Evolutionary conservation across 768 basidiomycete genomes (phyloP), one percentile per base, ranked within the genome.

Genomic region (Naganishia randhawae): DNA sequence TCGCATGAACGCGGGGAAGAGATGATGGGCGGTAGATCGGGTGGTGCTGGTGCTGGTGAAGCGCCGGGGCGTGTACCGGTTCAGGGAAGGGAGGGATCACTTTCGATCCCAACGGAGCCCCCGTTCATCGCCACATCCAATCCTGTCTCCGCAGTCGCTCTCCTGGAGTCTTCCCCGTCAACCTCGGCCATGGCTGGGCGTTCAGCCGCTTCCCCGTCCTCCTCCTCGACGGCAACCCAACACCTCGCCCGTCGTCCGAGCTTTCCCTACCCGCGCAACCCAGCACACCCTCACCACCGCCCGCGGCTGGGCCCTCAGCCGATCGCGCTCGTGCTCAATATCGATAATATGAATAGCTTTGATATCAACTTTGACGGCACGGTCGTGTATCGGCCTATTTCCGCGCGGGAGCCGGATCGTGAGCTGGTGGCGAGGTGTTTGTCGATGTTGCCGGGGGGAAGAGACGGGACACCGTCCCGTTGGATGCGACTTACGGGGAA

Each of bases 171-270:
- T 27, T 50, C 10, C 10, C 22, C 11, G 22, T 27, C 51, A 27
- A 25, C 51, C 3, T 19, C 19, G 13, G 51, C 51, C 51, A 50
- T n/a, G n/a, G n/a, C n/a, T n/a, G n/a, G n/a, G n/a, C n/a, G n/a
- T n/a, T n/a, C n/a, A n/a, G 37, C 37, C 37, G 37, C 37, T 14
- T 7, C 37, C 37, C 8, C 37, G 8, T 7, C 37, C 37, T 7
- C 37, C 37, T 7, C 37, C 45, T 1, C 13, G n/a, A 11, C 45
- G n/a, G 11, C 45, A 75, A n/a, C n/a, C 71, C 80, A 85, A 10
- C 50, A 27, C 1, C 22, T 65, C 4, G 39, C 65, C 13, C 33
- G 65, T 41, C 52, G 65, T 7, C 65, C 65, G 29, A 55, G 53
- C 35, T 51, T 42, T 51, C 65, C 65, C 7, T 55, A 42, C 65